Evolutionary conservation across 2,329 filamentous ascomycete genomes (phyloP), one percentile per base, ranked within the genome.

Genomic region (Pseudogymnoascus sp.): DNA sequence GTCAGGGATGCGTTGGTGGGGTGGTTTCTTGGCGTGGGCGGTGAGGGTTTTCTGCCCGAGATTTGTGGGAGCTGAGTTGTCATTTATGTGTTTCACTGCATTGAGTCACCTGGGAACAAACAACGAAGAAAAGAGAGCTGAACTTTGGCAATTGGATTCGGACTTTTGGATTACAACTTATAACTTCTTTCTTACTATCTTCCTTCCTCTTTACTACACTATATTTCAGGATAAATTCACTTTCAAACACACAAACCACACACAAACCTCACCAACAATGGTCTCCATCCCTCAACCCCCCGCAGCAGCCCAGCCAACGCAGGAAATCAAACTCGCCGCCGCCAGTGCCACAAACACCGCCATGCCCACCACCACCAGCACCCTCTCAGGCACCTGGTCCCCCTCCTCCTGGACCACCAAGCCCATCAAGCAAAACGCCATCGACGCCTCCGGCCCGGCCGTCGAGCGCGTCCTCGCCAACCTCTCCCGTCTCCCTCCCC

Each of bases 341-440:
- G 43, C 43, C 23, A 49, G 43, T 7, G 43, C 43, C 4, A 49
- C 43, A 28, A 49, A 49, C 43, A 28, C 23, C 12, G 23, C 43
- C 23, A 28, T 52, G 21, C 45, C 45, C 12, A 14, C 21, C 43
- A 40, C 37, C 37, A 40, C 35, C 38, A 5, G n/a, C 23, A 6
- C 25, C 6, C 4, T 25, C 45, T 31, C 45, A 0, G 12, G 7
- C 14, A 31, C 45, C 45, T 89, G 86, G 86, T 76, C 79, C 9
- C 87, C 84, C 6, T 78, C 79, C 71, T 89, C 90, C 45, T 95
- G 90, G 90, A 83, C 86, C 69, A 80, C 83, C 62, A 92, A 90
- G 74, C 89, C 89, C 41, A 89, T 93, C 75, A 90, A 90, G 75
- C 90, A 95, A 75, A 79, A 83, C 11, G 88, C 91, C 28, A 77